Percentiles rank a stretch among this genome's conserved stretches.
Conservation (phyloP, 2,329 filamentous ascomycete species). For the Lizonia empirigonia region DNA sequence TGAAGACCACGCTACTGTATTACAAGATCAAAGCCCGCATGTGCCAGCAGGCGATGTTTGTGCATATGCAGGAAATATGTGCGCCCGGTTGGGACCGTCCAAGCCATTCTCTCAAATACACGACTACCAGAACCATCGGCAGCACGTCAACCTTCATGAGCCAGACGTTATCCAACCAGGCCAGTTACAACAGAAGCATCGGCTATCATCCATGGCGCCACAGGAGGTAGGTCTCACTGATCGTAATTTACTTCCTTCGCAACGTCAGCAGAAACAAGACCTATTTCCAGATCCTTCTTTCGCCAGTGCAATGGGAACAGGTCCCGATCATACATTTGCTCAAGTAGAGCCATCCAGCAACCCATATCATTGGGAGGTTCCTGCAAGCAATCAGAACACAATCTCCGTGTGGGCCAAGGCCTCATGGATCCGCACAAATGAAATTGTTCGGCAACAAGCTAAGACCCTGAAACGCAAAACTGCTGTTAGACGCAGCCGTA, state of each 20-base stretch:
- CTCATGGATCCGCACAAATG: background rate
- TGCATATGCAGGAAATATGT: background rate
- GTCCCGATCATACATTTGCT: background rate
- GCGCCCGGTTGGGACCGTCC: no score
- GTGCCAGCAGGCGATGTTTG: background rate
- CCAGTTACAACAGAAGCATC: background rate
- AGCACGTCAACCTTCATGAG: background rate
- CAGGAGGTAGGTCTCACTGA: background rate
- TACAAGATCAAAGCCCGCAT: background rate
- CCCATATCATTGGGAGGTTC: constrained; percentile 5
- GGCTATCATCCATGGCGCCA: background rate
- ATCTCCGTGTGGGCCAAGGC: background rate
- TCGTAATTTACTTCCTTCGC: background rate
- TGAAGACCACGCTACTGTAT: background rate
- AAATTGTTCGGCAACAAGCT: background rate
- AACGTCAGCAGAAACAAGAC: background rate
- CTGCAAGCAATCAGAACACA: background rate
- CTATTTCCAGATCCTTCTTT: background rate
- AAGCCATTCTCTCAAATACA: background rate
- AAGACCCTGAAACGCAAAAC: background rate
- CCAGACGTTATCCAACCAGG: background rate
- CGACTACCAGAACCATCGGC: background rate
- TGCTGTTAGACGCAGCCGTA: constrained; percentile 2
- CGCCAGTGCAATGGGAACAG: background rate
- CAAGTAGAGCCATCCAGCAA: constrained; percentile 1